Evolutionary conservation across 495 filamentous ascomycete species (phyloP), one percentile per base, ranked within the genome.

Genomic region (Aspergillus affinis): DNA sequence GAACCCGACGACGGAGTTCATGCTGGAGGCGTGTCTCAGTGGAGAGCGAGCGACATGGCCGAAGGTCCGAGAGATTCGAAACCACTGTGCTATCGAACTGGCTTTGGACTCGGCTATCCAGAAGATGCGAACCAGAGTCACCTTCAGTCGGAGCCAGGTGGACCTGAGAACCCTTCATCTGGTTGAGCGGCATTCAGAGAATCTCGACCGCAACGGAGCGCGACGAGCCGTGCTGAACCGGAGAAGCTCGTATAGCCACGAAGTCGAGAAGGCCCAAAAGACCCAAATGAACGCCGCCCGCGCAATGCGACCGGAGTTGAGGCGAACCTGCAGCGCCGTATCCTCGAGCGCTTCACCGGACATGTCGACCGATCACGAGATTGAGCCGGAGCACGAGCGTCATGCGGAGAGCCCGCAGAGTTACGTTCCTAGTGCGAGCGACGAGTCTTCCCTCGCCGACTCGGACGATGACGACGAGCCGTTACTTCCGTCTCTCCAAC

Each of bases 41-140:
- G 93, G 93, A 20, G 90, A 97, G 70, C 79, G 88, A 60, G 93
- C 93, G 23, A 94, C 92, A 1, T 97, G 93, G 93, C 91, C 93
- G 1, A 90, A 91, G 65, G 72, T 97, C 1, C 88, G 86, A 58
- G 85, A 90, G 10, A 86, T 97, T 58, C 79, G 87, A 46, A 94
- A 95, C 65, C 87, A 91, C 56, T 88, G 88, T 62, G 89, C 91
- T 13, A 90, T 97, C 48, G 93, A 97, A 70, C 75, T 97, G 26
- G 90, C 91, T 13, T 75, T 97, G 6, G 93, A 97, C 69, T 81
- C 84, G 29, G 92, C 90, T 8, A 90, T 97, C 8, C 88, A 91
- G 62, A 79, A 83, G 15, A 81, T 95, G 68, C 80, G 91, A 27
- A 84, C 88, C 13, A 77, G 86, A 32, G 88, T 96, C 7, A 89